phyloP scores from a whole-genome alignment of 495 filamentous ascomycete genomes.

The Neurospora sp. region DNA sequence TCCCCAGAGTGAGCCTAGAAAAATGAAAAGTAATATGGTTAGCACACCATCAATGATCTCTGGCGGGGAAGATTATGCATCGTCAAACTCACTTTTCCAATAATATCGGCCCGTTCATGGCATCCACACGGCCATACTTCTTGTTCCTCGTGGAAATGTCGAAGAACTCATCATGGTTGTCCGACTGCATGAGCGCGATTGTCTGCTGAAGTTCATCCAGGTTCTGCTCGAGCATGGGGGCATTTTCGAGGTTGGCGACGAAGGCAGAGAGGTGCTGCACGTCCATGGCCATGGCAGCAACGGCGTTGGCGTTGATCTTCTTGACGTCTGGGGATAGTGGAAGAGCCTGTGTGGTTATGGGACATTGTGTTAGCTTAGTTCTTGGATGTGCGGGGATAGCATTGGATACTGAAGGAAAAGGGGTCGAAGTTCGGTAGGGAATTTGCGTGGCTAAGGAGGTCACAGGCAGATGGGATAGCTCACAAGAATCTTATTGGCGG shows the following conservation, averaged over 20 bases:
- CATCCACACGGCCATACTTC: constrained; percentile 90
- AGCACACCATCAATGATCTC: neutral
- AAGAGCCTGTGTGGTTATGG: constrained; percentile 43
- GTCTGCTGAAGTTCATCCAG: constrained; percentile 92
- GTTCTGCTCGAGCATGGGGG: constrained; percentile 68
- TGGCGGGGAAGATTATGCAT: neutral
- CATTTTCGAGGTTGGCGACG: constrained; percentile 69
- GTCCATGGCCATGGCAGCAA: constrained; percentile 69
- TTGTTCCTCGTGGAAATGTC: constrained; percentile 76
- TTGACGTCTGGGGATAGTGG: constrained; percentile 71
- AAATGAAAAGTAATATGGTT: neutral
- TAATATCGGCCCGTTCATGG: constrained; percentile 71
- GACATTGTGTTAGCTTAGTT: neutral
- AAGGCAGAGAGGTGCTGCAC: constrained; percentile 74
- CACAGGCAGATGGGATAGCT: constrained; percentile 4
- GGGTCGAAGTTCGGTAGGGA: neutral
- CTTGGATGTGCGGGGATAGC: neutral
- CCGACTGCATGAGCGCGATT: constrained; percentile 68
- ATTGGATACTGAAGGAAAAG: neutral
- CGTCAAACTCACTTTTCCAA: constrained; percentile 65
- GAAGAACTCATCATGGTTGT: constrained; percentile 90
- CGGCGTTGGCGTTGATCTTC: constrained; percentile 78
- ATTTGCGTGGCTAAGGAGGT: neutral
- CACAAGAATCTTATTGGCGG: constrained; percentile 76
- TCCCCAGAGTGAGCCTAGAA: constrained; percentile 50